Evolutionary conservation across 768 basidiomycete genomes (phyloP).

Genomic region (Cubamyces sp.): DNA sequence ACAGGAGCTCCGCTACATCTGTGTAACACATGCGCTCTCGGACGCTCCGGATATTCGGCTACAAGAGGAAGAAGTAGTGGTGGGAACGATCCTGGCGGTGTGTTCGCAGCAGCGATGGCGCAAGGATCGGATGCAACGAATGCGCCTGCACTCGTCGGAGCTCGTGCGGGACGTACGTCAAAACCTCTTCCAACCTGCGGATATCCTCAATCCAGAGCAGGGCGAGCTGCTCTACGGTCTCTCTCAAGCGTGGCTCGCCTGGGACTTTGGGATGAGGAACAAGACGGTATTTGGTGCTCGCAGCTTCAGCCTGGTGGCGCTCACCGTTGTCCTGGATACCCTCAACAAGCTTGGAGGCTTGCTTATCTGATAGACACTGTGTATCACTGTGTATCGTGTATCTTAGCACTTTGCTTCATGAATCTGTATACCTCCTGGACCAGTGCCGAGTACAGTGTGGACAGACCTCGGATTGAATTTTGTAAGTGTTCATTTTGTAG

Average conservation of each 20-base stretch:
- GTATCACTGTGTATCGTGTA: no score
- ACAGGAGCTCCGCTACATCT: conserved; percentile 73
- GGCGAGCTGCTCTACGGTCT: conserved; percentile 40
- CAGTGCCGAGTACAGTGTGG: no score
- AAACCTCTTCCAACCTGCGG: conserved; percentile 34
- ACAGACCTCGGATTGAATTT: no score
- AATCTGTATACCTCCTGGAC: neutral
- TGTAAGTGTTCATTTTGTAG: no score
- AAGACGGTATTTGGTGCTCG: conserved; percentile 38
- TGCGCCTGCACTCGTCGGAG: conserved; percentile 58
- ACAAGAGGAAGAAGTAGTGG: conserved; percentile 73
- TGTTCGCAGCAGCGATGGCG: conserved; percentile 67
- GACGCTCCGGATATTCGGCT: conserved; percentile 57
- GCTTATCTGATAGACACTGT: neutral
- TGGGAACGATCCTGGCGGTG: conserved; percentile 74
- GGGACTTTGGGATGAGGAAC: conserved; percentile 56
- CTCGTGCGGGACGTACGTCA: conserved; percentile 56
- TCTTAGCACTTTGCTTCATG: neutral
- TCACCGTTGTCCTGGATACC: conserved; percentile 62
- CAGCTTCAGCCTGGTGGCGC: conserved; percentile 71
- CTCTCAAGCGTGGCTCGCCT: conserved; percentile 64
- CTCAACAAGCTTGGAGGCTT: conserved; percentile 46
- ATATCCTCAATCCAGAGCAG: conserved; percentile 19
- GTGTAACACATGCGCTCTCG: conserved; percentile 67
- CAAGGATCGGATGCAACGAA: conserved; percentile 59